Base-by-base conservation (phyloP, 441 rosid genomes). In the Metrosideros polymorpha region DNA sequence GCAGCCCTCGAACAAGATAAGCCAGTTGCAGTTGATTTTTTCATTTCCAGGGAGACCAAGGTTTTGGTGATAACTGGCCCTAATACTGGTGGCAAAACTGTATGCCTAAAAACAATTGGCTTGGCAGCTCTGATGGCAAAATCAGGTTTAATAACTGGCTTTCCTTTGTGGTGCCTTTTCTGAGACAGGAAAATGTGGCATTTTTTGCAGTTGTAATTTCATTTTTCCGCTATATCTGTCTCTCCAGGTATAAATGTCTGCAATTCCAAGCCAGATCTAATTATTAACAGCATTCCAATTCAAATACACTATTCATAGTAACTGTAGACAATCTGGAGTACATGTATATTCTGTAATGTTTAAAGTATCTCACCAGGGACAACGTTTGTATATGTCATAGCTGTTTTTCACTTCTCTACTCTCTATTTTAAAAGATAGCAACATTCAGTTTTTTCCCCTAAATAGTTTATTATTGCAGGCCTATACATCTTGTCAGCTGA, bases 121-220 rank as follows among this genome's bases (percentile, higher is more conserved):
- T 93, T 97, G 91, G 98, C 99, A 85, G 95, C 97, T 86, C 91
- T 97, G 96, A 97, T 97, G 99, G 99, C 98, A 86, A 97, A 96
- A 93, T 94, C 99, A 91, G 99, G 99, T 94, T 85, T 86, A 83
- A 24, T 66, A 19, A 57, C 39, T 66, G 50, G 42, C 85, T 50
- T 17, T 83, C 61, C 43, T 75, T 83, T 30, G 39, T 29, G 50
- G 24, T 52, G 17, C 71, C 66, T 35, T 55, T 85, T n/a, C 32
- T 56, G 30, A 15, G 59, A 54, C 35, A 14, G 83, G 52, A 12
- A 32, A 51, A 32, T 86, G 77, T 0, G 4, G 15, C 79, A 66
- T 19, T 45, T 56, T 27, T 86, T n/a, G 25, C 52, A 5, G 13
- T 71, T 71, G 15, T 39, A 39, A 39, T 35, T 10, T 35, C 2